A percentile compares a stretch with the other conserved stretches of the same genome.
Evolutionary conservation across 2,329 filamentous ascomycete genomes (phyloP).

Genomic region (Diplodia seriata): DNA sequence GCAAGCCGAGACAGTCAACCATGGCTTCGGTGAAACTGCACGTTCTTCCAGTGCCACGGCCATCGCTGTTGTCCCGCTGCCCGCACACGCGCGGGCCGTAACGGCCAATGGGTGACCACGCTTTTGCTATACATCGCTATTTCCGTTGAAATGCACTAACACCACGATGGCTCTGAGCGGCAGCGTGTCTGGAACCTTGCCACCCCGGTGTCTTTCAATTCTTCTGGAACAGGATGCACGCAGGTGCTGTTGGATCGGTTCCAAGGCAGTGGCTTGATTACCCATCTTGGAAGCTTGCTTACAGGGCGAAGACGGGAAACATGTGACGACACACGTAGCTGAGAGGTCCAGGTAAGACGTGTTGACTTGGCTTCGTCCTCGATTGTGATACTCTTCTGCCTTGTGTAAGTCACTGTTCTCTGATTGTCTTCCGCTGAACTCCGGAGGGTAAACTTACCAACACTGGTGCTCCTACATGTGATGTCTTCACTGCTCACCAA

Average conservation of each 20-base stretch:
- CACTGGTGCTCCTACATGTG: no score
- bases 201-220: neutral
- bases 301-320: neutral
- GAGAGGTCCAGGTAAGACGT: neutral
- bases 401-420: no score
- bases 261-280: constrained; percentile 2
- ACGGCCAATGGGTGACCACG: neutral
- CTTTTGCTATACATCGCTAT: neutral
- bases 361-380: no score
- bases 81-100: neutral
- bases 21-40: neutral
- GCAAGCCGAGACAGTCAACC: neutral
- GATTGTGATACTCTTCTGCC: no score
- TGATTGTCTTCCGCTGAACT: no score
- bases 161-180: neutral
- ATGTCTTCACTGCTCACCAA: no score
- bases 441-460: no score
- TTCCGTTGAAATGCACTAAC: neutral
- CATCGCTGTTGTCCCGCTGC: neutral
- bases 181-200: neutral
- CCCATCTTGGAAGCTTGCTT: neutral
- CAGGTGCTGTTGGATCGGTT: neutral
- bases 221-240: neutral
- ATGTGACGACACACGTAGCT: neutral
- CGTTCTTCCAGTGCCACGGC: neutral